A percentile compares a stretch with the other conserved stretches of the same genome.
phyloP scores from a whole-genome alignment of 495 filamentous ascomycete genomes.

The Lasiosphaeria ovina region DNA sequence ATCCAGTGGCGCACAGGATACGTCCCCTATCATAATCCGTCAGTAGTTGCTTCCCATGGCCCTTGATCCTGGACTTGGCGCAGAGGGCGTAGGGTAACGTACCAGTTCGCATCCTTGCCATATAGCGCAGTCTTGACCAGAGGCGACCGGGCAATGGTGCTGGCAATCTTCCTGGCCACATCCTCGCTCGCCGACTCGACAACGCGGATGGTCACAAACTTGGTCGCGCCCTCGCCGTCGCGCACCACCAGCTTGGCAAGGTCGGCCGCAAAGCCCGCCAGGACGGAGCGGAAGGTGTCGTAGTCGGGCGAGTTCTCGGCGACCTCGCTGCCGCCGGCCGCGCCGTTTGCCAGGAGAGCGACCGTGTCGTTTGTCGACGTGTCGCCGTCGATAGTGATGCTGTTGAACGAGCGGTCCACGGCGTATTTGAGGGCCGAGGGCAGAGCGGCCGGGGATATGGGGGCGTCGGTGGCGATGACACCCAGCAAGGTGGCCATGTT shows the following conservation, averaged over 20 bases:
- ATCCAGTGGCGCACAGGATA: conserved; percentile 92
- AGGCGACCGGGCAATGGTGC: conserved; percentile 87
- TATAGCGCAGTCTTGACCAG: conserved; percentile 97
- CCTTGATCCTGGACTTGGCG: neutral
- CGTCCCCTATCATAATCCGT: conserved; percentile 56
- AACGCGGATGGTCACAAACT: conserved; percentile 94
- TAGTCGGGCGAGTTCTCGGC: conserved; percentile 60
- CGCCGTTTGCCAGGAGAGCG: conserved; percentile 90
- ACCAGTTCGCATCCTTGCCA: conserved; percentile 96
- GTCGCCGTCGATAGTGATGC: conserved; percentile 94
- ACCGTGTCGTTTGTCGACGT: conserved; percentile 97
- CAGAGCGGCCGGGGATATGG: conserved; percentile 67
- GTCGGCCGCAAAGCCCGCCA: conserved; percentile 75
- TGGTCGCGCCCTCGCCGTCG: conserved; percentile 96
- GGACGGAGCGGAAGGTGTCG: conserved; percentile 59
- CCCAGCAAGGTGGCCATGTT: conserved; percentile 98
- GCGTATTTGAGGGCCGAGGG: conserved; percentile 69
- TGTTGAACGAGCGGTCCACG: conserved; percentile 87
- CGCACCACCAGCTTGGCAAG: conserved; percentile 91
- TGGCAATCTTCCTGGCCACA: conserved; percentile 69
- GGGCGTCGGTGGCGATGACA: conserved; percentile 90
- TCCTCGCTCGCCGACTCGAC: conserved; percentile 65
- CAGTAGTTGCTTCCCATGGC: conserved; percentile 1
- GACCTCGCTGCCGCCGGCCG: conserved; percentile 72
- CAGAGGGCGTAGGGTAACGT: neutral